Evolutionary conservation across 768 basidiomycete genomes (phyloP).

Genomic region (Lactarius hatsudake): DNA sequence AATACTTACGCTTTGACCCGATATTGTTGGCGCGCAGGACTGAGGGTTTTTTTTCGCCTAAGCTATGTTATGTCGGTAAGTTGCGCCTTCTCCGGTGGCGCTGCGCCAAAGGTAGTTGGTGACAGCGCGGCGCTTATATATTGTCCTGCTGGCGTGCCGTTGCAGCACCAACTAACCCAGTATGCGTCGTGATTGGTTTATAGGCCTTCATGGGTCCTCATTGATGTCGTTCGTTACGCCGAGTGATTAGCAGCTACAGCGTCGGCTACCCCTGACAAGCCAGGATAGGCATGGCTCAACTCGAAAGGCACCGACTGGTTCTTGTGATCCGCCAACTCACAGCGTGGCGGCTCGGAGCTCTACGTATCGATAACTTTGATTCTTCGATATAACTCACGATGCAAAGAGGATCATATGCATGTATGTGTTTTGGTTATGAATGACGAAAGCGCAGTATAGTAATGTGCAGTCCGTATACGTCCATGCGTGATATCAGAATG

Average conservation of each 20-base stretch:
- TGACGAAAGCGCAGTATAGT: not conserved
- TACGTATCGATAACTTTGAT: no score
- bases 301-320: not conserved
- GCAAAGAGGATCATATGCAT: not conserved
- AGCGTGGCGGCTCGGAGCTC: no score
- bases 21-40: not conserved
- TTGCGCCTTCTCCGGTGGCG: not conserved
- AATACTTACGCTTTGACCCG: not conserved
- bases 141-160: not conserved
- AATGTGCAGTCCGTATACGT: not conserved
- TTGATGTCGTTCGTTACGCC: not conserved
- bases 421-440: not conserved
- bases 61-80: not conserved
- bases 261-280: not conserved
- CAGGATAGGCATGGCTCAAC: not conserved
- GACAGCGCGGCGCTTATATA: not conserved
- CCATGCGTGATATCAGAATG: not conserved
- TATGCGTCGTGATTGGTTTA: not conserved
- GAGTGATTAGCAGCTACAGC: not conserved
- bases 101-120: no score
- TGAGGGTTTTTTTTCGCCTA: not conserved
- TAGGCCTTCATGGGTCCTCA: not conserved
- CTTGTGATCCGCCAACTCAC: not conserved
- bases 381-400: no score
- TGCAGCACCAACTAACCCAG: not conserved